Conservation (phyloP, 805 yeast species). For the Barnettozyma populi region DNA sequence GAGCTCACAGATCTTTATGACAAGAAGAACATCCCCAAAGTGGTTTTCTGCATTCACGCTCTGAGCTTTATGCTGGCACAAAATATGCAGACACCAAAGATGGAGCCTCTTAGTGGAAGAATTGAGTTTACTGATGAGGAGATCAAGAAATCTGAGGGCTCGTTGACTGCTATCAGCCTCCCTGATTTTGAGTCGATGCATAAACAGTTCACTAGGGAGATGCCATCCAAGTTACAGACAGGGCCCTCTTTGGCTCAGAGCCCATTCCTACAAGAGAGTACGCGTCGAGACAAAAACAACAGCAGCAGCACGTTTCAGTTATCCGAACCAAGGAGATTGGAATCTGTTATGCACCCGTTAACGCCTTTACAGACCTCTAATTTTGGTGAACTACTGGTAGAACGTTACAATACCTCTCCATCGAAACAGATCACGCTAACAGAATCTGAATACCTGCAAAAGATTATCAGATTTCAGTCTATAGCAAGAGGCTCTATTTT, state of each 20-base stretch:
- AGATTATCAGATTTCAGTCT: constrained; percentile 56
- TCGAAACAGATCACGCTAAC: constrained; percentile 15
- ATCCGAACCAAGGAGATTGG: not conserved
- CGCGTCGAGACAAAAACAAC: not conserved
- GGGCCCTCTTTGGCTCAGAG: constrained; percentile 6
- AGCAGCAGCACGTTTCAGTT: not conserved
- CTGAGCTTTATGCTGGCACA: constrained; percentile 65
- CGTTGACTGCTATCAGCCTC: constrained; percentile 60
- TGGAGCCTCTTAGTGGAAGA: constrained; percentile 58
- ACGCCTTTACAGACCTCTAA: not conserved
- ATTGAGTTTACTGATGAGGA: constrained; percentile 64
- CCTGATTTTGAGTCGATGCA: constrained; percentile 69
- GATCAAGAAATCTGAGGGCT: constrained; percentile 55
- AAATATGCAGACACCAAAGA: constrained; percentile 48
- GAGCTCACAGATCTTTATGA: constrained; percentile 93
- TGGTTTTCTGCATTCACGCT: constrained; percentile 89
- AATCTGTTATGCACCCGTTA: not conserved
- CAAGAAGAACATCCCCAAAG: constrained; percentile 87
- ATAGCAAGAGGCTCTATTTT: constrained; percentile 62
- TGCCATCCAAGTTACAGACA: constrained; percentile 5
- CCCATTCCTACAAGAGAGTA: constrained; percentile 14
- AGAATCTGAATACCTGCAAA: constrained; percentile 19
- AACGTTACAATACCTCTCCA: constrained; percentile 20
- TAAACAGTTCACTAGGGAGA: constrained; percentile 32
- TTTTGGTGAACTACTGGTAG: constrained; percentile 7